phyloP scores from a whole-genome alignment of 192 early-diverging fungal genomes.

The Podila epigama region DNA sequence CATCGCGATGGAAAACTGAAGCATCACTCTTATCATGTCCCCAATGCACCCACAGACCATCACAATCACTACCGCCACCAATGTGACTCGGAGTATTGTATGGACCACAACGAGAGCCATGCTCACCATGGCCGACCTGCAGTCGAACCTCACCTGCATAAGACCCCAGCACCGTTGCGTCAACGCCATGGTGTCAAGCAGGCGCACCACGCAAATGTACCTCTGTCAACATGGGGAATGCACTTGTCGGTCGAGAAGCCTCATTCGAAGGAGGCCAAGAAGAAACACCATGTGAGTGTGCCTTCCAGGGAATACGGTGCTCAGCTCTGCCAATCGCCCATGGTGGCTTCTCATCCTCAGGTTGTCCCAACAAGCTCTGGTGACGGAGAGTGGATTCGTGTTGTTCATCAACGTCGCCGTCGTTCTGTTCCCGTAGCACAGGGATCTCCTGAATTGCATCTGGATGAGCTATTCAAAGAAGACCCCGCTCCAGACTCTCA shows the following conservation, averaged over 20 bases:
- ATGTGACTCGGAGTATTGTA: neutral
- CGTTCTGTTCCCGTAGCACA: neutral
- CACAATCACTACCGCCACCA: conserved; percentile 9
- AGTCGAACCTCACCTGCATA: neutral
- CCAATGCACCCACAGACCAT: neutral
- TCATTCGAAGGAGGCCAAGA: neutral
- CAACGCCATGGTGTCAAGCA: neutral
- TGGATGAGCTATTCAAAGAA: neutral
- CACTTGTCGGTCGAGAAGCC: neutral
- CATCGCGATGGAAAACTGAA: neutral
- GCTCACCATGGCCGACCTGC: neutral
- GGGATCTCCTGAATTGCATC: neutral
- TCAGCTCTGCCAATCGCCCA: neutral
- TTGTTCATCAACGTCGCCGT: too few species aligned
- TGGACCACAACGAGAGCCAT: conserved; percentile 3
- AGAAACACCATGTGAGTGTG: neutral
- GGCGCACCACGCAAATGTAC: neutral
- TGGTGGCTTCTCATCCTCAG: too few species aligned
- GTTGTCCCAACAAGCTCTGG: too few species aligned
- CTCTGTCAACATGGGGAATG: neutral
- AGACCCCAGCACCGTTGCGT: neutral
- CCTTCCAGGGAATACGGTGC: neutral
- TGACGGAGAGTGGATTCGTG: too few species aligned
- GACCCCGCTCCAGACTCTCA: neutral
- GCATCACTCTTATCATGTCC: neutral